phyloP scores from a whole-genome alignment of 2,329 filamentous ascomycete genomes.

The Pseudovirgaria hyperparasitica region DNA sequence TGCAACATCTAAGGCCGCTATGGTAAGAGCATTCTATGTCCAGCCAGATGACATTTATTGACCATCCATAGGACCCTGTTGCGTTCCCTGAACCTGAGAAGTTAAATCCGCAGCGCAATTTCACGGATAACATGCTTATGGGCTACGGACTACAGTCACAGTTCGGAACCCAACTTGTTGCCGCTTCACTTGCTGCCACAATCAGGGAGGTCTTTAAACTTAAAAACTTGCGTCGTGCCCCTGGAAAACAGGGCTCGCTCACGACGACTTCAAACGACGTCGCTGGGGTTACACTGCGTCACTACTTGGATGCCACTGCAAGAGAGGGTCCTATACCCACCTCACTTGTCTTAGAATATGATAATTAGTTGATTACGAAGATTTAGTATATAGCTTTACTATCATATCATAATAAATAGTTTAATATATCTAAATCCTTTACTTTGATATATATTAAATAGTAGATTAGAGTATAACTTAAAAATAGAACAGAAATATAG shows the following conservation, averaged over 20 bases:
- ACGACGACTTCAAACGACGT: constrained; percentile 31
- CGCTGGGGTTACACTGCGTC: constrained; percentile 34
- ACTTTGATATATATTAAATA: too few relatives aligned
- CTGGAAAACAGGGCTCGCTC: constrained; percentile 27
- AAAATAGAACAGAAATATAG: too few relatives aligned
- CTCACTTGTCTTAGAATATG: constrained; percentile 17
- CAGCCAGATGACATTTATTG: too few relatives aligned
- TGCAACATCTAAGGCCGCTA: constrained; percentile 30
- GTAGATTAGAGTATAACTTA: too few relatives aligned
- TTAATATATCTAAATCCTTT: too few relatives aligned
- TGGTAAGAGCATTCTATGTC: too few relatives aligned
- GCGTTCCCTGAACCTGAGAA: constrained; percentile 30
- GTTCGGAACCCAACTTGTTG: constrained; percentile 28
- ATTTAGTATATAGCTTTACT: too few relatives aligned
- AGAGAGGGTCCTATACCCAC: constrained; percentile 35
- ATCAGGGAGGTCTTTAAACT: constrained; percentile 33
- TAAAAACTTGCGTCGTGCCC: constrained; percentile 28
- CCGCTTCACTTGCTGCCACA: constrained; percentile 26
- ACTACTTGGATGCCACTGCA: constrained; percentile 36
- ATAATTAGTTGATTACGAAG: too few relatives aligned
- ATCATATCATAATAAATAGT: too few relatives aligned
- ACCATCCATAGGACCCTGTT: too few relatives aligned
- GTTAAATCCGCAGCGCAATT: constrained; percentile 29
- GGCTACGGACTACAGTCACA: constrained; percentile 29
- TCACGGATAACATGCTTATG: constrained; percentile 26